Evolutionary conservation across 73 alveolate species (phyloP).

Genomic region (Paraurostyla sp.): DNA sequence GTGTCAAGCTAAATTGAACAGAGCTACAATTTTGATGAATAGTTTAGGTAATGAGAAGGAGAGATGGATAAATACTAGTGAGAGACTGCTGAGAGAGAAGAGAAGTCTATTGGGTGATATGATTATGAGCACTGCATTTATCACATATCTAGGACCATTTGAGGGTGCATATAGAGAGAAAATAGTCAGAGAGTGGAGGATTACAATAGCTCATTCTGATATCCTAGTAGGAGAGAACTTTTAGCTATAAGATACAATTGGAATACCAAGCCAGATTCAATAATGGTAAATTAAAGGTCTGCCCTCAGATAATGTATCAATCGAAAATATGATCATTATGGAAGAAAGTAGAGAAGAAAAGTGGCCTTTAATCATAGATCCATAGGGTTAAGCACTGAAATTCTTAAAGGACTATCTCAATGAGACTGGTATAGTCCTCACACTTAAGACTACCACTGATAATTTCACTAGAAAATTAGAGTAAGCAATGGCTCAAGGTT

Average conservation of each 20-base stretch:
- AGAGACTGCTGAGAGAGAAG: constrained; percentile 83
- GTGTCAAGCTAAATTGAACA: constrained; percentile 87
- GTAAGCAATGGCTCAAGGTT: constrained; percentile 79
- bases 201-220: constrained; percentile 76
- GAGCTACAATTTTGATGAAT: constrained; percentile 91
- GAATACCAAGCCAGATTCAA: constrained; percentile 87
- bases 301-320: constrained; percentile 94
- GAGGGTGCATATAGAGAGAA: constrained; percentile 90
- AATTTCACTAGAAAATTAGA: constrained; percentile 81
- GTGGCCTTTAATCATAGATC: constrained; percentile 97
- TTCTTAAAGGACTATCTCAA: constrained; percentile 79
- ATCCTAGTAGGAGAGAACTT: constrained; percentile 87
- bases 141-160: constrained; percentile 96
- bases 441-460: constrained; percentile 70
- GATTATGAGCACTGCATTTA: constrained; percentile 91
- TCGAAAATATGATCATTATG: constrained; percentile 95
- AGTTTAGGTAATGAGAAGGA: constrained; percentile 91
- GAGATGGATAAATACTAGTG: constrained; percentile 93
- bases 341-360: constrained; percentile 84
- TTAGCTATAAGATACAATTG: constrained; percentile 83
- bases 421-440: constrained; percentile 66
- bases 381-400: constrained; percentile 95
- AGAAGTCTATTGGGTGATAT: constrained; percentile 94
- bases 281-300: constrained; percentile 94
- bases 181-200: constrained; percentile 85